These are phyloP conservation scores for Podospora pseudopauciseta DNA, from an alignment of 495 filamentous ascomycete species.

Conservation along the genomic window DNA sequence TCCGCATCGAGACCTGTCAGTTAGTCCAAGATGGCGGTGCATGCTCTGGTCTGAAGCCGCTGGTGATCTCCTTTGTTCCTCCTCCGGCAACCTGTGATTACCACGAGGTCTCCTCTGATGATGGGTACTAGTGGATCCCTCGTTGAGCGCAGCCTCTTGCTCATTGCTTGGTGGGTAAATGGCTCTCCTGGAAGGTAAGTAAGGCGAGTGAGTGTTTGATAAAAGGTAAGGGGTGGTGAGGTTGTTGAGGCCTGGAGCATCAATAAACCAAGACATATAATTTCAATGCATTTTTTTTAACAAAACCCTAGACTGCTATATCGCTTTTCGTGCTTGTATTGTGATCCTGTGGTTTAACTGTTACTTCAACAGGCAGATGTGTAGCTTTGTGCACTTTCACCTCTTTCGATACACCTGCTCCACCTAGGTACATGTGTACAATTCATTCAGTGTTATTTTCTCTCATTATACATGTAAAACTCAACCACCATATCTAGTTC, in stretches of 20 bases:
- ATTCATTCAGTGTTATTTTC: too few relatives aligned
- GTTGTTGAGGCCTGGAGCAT: background rate
- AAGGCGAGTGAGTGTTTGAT: background rate
- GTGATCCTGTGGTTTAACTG: too few relatives aligned
- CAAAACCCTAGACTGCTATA: too few relatives aligned
- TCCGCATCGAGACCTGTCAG: background rate
- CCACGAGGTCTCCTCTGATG: background rate
- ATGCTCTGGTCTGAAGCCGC: background rate
- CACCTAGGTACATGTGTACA: too few relatives aligned
- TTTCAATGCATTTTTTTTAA: background rate
- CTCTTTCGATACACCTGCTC: too few relatives aligned
- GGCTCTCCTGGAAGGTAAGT: too few relatives aligned
- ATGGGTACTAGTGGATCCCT: background rate
- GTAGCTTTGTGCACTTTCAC: too few relatives aligned
- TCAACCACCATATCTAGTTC: too few relatives aligned
- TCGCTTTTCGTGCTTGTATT: too few relatives aligned
- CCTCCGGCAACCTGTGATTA: background rate
- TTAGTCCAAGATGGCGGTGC: background rate
- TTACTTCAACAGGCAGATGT: too few relatives aligned
- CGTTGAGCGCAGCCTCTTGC: background rate
- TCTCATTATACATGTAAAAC: too few relatives aligned
- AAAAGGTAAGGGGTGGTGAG: background rate
- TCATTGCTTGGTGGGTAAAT: background rate
- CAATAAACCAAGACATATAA: background rate
- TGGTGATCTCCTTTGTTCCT: background rate